phyloP scores from a whole-genome alignment of 164 flowering plant genomes.

The Nymphaea colorata region DNA sequence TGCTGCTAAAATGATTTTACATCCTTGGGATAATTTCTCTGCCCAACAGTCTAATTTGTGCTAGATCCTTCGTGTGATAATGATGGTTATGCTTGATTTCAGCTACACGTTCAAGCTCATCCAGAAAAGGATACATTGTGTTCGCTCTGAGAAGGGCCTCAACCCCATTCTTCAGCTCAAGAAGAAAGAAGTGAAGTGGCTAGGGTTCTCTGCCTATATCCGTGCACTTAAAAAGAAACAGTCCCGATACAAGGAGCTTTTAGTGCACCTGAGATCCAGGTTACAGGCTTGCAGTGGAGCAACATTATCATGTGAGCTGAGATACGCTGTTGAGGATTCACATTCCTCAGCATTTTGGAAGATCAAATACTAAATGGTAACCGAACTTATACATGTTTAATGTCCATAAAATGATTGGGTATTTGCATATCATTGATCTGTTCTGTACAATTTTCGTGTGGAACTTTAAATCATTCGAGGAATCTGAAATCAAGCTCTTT shows the following conservation, averaged over 20 bases:
- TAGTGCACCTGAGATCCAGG: slow-evolving; percentile 33
- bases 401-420: too few relatives aligned
- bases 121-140: slow-evolving; percentile 34
- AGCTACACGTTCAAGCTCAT: slow-evolving; percentile 59
- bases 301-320: slow-evolving; percentile 19
- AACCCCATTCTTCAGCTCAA: slow-evolving; percentile 34
- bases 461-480: too few relatives aligned
- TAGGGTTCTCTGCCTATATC: slow-evolving; percentile 61
- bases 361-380: slow-evolving; percentile 29
- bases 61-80: not conserved
- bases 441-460: too few relatives aligned
- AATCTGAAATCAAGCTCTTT: too few relatives aligned
- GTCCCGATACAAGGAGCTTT: slow-evolving; percentile 37
- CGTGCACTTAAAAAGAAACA: slow-evolving; percentile 57
- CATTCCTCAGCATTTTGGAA: slow-evolving; percentile 59
- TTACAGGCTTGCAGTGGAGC: slow-evolving; percentile 11
- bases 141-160: slow-evolving; percentile 12
- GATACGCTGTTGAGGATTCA: slow-evolving; percentile 49
- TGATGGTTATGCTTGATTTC: not conserved
- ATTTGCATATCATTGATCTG: too few relatives aligned
- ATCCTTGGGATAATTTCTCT: too few relatives aligned
- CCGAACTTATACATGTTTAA: not conserved
- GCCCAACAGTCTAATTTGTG: too few relatives aligned
- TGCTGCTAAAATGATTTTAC: too few relatives aligned
- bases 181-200: slow-evolving; percentile 63